Evolutionary conservation across 345 rosid species (phyloP).

Genomic region (Clarkia xantiana): DNA sequence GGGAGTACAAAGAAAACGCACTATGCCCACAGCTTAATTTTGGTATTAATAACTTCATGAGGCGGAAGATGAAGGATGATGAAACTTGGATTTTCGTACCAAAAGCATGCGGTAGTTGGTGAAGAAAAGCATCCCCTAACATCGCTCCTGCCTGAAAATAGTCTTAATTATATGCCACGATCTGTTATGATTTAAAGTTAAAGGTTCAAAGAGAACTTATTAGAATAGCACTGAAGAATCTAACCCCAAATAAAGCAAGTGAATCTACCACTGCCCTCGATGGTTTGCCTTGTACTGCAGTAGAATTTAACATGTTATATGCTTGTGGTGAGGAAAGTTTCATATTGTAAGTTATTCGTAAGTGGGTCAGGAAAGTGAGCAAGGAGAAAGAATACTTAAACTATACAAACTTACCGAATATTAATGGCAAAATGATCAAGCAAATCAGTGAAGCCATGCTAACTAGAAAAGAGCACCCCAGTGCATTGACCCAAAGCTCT

Average conservation of each 20-base stretch:
- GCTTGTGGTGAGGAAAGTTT: conserved; percentile 1
- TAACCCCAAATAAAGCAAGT: conserved; percentile 88
- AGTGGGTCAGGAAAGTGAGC: background rate
- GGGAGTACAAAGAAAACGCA: too few species aligned
- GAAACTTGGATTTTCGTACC: conserved; percentile 29
- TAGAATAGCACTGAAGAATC: conserved; percentile 9
- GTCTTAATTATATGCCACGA: background rate
- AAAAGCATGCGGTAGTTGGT: conserved; percentile 95
- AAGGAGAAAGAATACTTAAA: background rate
- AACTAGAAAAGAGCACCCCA: conserved; percentile 97
- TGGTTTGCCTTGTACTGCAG: conserved; percentile 88
- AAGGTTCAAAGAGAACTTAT: too few species aligned
- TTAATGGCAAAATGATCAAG: conserved; percentile 63
- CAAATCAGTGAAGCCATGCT: conserved; percentile 96
- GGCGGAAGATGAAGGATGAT: background rate
- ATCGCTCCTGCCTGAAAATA: conserved; percentile 89
- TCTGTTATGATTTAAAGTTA: background rate
- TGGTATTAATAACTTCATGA: background rate
- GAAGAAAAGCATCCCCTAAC: conserved; percentile 99
- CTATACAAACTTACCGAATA: conserved; percentile 47
- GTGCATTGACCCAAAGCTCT: conserved; percentile 72
- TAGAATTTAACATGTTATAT: conserved; percentile 8
- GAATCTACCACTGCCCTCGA: conserved; percentile 81
- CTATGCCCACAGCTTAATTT: background rate
- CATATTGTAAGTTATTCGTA: background rate